phyloP scores from a whole-genome alignment of 2,329 filamentous ascomycete genomes.

The Botrytis sinoallii region DNA sequence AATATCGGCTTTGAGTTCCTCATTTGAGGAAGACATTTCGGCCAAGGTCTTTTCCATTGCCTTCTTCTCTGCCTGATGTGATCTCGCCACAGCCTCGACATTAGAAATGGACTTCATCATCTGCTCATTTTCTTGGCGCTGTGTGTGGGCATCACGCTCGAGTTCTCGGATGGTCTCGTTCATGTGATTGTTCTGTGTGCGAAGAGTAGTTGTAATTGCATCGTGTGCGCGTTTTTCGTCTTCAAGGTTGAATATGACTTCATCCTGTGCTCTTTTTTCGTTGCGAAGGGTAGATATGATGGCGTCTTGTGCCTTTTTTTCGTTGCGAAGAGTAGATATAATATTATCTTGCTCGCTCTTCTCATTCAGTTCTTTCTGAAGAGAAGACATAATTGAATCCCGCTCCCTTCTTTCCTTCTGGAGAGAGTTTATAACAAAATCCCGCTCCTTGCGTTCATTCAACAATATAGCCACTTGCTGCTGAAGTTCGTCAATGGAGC shows the following conservation, averaged over 20 bases:
- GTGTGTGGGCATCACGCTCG: background rate
- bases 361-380: background rate
- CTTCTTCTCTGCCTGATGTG: background rate
- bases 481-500: conserved; percentile 12
- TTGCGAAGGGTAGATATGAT: background rate
- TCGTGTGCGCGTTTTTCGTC: background rate
- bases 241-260: background rate
- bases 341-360: background rate
- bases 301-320: background rate
- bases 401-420: background rate
- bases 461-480: conserved; percentile 10
- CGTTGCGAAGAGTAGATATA: background rate
- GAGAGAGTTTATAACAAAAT: conserved; percentile 1
- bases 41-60: background rate
- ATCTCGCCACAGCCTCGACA: background rate
- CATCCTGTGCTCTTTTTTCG: no score
- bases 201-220: background rate
- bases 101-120: background rate
- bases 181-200: background rate
- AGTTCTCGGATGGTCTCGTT: background rate
- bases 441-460: conserved; percentile 10
- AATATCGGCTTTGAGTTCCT: background rate
- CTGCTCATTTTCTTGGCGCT: background rate
- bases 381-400: conserved; percentile 3
- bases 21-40: background rate